Percentiles rank a stretch among this genome's conserved stretches.
Conservation (phyloP, 176 grass and related monocot genomes). For the Avena sativa region DNA sequence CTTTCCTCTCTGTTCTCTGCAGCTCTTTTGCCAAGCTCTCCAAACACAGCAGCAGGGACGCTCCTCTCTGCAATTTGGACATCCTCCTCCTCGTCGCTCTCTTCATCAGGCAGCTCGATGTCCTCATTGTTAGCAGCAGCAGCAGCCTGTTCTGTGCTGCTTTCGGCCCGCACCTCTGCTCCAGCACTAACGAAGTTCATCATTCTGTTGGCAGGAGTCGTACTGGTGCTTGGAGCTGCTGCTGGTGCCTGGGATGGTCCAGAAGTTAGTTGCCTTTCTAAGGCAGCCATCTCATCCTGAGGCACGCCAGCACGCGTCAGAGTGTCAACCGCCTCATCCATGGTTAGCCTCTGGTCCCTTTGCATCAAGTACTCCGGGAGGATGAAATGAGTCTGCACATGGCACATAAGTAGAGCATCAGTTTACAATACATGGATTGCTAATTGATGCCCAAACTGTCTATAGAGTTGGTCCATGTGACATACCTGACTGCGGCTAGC, state of each 20-base stretch:
- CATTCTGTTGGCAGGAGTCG: constrained; percentile 43
- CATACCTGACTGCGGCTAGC: constrained; percentile 90
- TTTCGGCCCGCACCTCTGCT: constrained; percentile 63
- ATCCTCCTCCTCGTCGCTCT: constrained; percentile 76
- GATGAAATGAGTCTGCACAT: constrained; percentile 88
- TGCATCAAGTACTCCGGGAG: constrained; percentile 91
- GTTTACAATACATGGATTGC: constrained; percentile 5
- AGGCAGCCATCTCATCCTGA: constrained; percentile 85
- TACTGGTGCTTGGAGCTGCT: constrained; percentile 36
- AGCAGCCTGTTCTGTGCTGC: constrained; percentile 43
- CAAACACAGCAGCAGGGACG: constrained; percentile 84
- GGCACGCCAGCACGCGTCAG: constrained; percentile 73
- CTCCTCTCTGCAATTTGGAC: constrained; percentile 71
- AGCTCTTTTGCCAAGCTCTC: constrained; percentile 75
- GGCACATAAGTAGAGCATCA: constrained; percentile 13
- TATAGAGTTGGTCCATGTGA: neutral
- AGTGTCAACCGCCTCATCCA: constrained; percentile 89
- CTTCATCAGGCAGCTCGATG: constrained; percentile 92
- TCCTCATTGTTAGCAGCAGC: constrained; percentile 73
- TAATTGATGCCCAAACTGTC: constrained; percentile 9
- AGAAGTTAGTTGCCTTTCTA: constrained; percentile 81
- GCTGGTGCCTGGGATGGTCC: constrained; percentile 45
- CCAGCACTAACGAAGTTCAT: constrained; percentile 90
- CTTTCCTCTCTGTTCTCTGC: constrained; percentile 61
- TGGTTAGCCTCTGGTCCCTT: constrained; percentile 80